Evolutionary conservation across 345 rosid genomes (phyloP).

Genomic region (Syzygium grande): DNA sequence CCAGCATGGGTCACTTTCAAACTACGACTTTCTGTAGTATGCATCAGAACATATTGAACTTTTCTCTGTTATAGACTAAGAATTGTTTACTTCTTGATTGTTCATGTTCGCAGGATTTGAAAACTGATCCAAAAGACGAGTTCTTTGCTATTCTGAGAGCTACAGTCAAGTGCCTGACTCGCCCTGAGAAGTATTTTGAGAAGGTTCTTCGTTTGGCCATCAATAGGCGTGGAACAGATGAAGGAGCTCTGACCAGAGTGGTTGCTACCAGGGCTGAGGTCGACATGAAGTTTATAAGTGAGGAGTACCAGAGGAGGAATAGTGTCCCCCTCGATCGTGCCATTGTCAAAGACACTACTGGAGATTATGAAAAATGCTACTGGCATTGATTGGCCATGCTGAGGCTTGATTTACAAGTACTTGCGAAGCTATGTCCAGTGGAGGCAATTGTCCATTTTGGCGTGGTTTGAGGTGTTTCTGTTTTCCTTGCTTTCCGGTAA

Average conservation of each 20-base stretch:
- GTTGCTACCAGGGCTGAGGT: constrained; percentile 1
- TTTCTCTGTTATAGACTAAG: not conserved
- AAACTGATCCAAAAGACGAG: not conserved
- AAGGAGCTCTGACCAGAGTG: constrained; percentile 70
- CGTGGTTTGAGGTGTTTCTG: not conserved
- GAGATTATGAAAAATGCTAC: not conserved
- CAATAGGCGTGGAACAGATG: constrained; percentile 61
- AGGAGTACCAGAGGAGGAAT: not conserved
- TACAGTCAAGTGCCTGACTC: not conserved
- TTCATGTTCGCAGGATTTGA: not conserved
- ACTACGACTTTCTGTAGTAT: not conserved
- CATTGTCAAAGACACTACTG: not conserved
- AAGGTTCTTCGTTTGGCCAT: constrained; percentile 31
- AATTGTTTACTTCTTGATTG: not conserved
- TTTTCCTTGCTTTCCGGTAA: not conserved
- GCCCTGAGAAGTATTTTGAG: not conserved
- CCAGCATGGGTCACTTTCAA: not conserved
- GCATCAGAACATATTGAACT: not conserved
- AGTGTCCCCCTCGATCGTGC: not conserved
- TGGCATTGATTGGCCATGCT: not conserved
- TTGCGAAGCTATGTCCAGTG: not conserved
- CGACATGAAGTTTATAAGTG: not conserved
- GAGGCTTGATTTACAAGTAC: not conserved
- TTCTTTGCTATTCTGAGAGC: not conserved
- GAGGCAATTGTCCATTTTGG: not conserved